These are phyloP conservation scores for Colletotrichum caudatum DNA, from an alignment of 2,329 filamentous ascomycete genomes.

Conservation along the genomic window DNA sequence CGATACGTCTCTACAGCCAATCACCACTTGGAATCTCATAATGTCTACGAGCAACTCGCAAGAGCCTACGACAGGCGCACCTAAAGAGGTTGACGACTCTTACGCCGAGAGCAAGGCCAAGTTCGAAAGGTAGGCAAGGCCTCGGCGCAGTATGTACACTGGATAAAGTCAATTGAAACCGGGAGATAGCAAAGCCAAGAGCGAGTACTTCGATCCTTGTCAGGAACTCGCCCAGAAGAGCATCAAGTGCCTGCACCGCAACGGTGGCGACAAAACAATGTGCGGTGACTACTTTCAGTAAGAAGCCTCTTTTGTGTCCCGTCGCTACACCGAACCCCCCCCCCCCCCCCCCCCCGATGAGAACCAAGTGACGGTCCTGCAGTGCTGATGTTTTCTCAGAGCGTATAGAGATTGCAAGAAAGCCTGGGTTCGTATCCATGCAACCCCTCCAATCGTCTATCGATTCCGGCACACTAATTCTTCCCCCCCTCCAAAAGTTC, in stretches of 20 bases:
- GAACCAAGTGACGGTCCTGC: no score
- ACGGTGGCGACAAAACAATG: slow-evolving; percentile 88
- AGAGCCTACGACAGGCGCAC: slow-evolving; percentile 8
- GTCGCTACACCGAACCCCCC: no score
- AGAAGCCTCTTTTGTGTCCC: slow-evolving; percentile 50
- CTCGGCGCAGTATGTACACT: background rate
- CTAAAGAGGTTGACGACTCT: slow-evolving; percentile 25
- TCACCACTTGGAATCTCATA: no score
- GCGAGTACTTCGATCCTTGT: slow-evolving; percentile 94
- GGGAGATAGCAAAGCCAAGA: slow-evolving; percentile 78
- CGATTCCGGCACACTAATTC: slow-evolving; percentile 1
- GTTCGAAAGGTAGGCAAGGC: slow-evolving; percentile 69
- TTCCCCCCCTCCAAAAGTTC: slow-evolving; percentile 40
- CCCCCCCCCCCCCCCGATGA: no score
- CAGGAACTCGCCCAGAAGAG: slow-evolving; percentile 90
- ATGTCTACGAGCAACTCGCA: slow-evolving; percentile 3
- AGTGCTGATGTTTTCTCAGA: slow-evolving; percentile 58
- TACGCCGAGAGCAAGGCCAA: slow-evolving; percentile 60
- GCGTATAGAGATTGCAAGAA: slow-evolving; percentile 96
- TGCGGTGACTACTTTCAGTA: slow-evolving; percentile 97
- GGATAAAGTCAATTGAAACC: background rate
- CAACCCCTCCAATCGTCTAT: background rate
- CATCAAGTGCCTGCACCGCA: slow-evolving; percentile 88
- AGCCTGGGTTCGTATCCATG: slow-evolving; percentile 76
- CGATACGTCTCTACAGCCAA: background rate